Evolutionary conservation across 2,329 filamentous ascomycete genomes (phyloP).

Genomic region (Diaporthe eres): DNA sequence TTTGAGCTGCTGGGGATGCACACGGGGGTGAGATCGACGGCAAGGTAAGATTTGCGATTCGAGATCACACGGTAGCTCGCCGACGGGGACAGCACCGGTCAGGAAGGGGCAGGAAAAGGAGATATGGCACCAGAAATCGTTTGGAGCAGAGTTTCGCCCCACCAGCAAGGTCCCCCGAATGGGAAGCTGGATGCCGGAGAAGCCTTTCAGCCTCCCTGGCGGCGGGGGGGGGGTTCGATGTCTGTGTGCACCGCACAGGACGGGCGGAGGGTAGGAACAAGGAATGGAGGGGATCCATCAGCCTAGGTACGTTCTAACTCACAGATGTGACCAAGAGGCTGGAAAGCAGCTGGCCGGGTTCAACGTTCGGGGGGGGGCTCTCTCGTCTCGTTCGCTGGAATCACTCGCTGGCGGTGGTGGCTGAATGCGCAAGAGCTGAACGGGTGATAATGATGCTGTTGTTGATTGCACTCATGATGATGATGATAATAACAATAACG

Average conservation of each 20-base stretch:
- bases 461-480: conserved; percentile 14
- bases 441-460: neutral
- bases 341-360: neutral
- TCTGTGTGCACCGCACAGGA: conserved; percentile 7
- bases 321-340: neutral
- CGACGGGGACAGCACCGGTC: conserved; percentile 9
- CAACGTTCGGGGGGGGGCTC: neutral
- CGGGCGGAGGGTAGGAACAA: conserved; percentile 9
- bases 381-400: neutral
- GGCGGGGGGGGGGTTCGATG: neutral
- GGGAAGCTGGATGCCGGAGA: conserved; percentile 16
- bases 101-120: neutral
- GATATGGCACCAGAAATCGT: conserved; percentile 7
- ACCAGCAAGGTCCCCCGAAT: neutral
- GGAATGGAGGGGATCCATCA: conserved; percentile 17
- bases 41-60: conserved; percentile 19
- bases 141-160: conserved; percentile 10
- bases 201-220: neutral
- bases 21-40: conserved; percentile 19
- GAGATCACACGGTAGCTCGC: conserved; percentile 30
- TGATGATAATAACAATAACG: conserved; percentile 1
- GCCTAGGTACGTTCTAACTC: neutral
- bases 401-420: neutral
- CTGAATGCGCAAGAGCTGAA: neutral
- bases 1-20: conserved; percentile 3